phyloP scores from a whole-genome alignment of 2,329 filamentous ascomycete genomes.

The Ascochyta fabae region DNA sequence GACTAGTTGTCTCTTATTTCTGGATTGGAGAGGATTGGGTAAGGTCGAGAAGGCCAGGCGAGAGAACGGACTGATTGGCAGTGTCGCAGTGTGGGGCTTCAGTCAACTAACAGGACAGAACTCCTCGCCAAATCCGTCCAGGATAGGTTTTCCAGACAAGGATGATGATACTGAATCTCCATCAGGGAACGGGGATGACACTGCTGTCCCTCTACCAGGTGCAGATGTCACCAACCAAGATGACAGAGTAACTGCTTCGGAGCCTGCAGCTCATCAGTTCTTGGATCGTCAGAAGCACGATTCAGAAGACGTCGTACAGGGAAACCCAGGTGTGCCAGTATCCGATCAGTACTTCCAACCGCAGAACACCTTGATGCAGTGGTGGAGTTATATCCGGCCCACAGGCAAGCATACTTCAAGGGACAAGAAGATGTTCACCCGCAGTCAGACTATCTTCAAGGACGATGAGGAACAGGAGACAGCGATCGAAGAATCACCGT shows the following conservation, averaged over 20 bases:
- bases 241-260: constrained; percentile 56
- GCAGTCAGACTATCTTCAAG: constrained; percentile 43
- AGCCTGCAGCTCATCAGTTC: constrained; percentile 42
- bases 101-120: constrained; percentile 81
- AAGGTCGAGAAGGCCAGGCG: constrained; percentile 92
- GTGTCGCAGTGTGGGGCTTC: constrained; percentile 92
- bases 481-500: constrained; percentile 19
- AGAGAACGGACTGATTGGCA: constrained; percentile 91
- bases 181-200: constrained; percentile 44
- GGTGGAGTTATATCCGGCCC: constrained; percentile 78
- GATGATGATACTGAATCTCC: constrained; percentile 38
- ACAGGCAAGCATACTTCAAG: constrained; percentile 70
- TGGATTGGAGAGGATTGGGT: constrained; percentile 94
- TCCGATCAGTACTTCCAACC: constrained; percentile 36
- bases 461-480: constrained; percentile 30
- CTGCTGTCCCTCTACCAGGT: constrained; percentile 73
- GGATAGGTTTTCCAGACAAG: constrained; percentile 39
- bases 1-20: constrained; percentile 93
- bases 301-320: constrained; percentile 20
- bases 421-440: constrained; percentile 63
- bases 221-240: constrained; percentile 72
- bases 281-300: constrained; percentile 36
- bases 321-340: constrained; percentile 18
- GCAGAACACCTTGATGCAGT: constrained; percentile 54
- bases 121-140: constrained; percentile 64